These are phyloP conservation scores for Yamadazyma akitaensis DNA, from an alignment of 805 yeast species.

Conservation along the genomic window DNA sequence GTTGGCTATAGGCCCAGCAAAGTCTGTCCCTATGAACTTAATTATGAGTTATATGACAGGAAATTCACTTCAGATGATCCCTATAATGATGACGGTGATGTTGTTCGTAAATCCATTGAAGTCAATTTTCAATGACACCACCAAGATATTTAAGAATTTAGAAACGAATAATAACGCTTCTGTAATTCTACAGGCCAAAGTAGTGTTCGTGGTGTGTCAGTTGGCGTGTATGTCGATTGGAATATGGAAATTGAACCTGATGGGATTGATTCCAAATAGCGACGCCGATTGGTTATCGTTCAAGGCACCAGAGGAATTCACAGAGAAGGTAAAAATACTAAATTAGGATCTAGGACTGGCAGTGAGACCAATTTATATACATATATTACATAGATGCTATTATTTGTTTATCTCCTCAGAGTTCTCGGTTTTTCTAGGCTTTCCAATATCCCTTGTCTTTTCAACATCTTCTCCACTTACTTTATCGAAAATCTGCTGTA, in stretches of 20 bases:
- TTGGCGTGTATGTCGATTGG: slow-evolving; percentile 67
- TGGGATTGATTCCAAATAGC: slow-evolving; percentile 90
- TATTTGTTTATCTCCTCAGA: neutral
- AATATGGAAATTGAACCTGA: slow-evolving; percentile 73
- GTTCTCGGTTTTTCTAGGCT: neutral
- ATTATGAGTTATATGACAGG: slow-evolving; percentile 94
- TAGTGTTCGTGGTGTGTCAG: slow-evolving; percentile 37
- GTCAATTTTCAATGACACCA: slow-evolving; percentile 59
- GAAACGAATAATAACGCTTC: slow-evolving; percentile 32
- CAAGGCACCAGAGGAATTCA: slow-evolving; percentile 47
- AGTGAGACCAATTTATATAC: too few species aligned
- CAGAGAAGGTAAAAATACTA: neutral
- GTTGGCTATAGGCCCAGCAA: slow-evolving; percentile 76
- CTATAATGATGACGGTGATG: slow-evolving; percentile 86
- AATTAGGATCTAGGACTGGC: neutral
- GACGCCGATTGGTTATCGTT: slow-evolving; percentile 91
- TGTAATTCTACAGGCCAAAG: slow-evolving; percentile 27
- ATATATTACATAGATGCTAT: too few species aligned
- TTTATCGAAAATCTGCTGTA: slow-evolving; percentile 73
- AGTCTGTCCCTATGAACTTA: slow-evolving; percentile 81
- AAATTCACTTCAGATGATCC: slow-evolving; percentile 81
- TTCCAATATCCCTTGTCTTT: neutral
- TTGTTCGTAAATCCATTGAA: slow-evolving; percentile 73
- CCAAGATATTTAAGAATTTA: slow-evolving; percentile 51
- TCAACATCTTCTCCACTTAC: neutral